Evolutionary conservation across 441 rosid species (phyloP), one percentile per base, ranked within the genome.

Genomic region (Erodium chrysanthum): DNA sequence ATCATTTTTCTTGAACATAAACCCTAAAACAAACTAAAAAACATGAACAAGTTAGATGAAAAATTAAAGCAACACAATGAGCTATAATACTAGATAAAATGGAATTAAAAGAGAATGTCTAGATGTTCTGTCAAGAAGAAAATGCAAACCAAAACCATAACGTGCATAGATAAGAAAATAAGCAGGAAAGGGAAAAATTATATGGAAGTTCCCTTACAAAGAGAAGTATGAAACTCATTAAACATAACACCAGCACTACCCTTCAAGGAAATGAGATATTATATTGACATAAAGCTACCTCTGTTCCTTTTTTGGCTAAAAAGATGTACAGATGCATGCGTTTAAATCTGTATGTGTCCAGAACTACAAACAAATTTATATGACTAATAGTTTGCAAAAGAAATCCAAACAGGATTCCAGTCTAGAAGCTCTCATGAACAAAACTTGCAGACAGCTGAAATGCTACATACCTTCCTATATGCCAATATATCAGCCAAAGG

Each of bases 401-500:
- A 42, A 44, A 44, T 4, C 15, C 5, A 58, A 58, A 23, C 63
- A 58, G 25, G 63, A 5, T 58, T 58, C 63, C 27, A 58, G 22
- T 58, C 12, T 58, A 58, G 23, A 58, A 20, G 63, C 29, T 11
- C 31, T 4, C 63, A 58, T 58, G 14, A 58, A 58, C 31, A 18
- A 17, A 17, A 54, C 23, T 54, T 20, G 11, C 23, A 54, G 20
- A 18, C 60, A 8, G 25, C 22, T 15, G 60, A 54, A 21, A 58
- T 22, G 20, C 12, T 33, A 29, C 65, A 68, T 81, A 96, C 99
- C 98, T 96, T 96, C 73, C 90, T 84, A 75, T 76, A 96, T 69
- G 97, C 96, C 79, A 92, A 81, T 69, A 83, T 84, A 81, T 96
- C 99, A 71, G 99, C 85, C 78, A 90, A 74, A 71, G 99, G 99